Evolutionary conservation across 2,329 filamentous ascomycete species (phyloP), one percentile per base, ranked within the genome.

Genomic region (Talaromyces sp.): DNA sequence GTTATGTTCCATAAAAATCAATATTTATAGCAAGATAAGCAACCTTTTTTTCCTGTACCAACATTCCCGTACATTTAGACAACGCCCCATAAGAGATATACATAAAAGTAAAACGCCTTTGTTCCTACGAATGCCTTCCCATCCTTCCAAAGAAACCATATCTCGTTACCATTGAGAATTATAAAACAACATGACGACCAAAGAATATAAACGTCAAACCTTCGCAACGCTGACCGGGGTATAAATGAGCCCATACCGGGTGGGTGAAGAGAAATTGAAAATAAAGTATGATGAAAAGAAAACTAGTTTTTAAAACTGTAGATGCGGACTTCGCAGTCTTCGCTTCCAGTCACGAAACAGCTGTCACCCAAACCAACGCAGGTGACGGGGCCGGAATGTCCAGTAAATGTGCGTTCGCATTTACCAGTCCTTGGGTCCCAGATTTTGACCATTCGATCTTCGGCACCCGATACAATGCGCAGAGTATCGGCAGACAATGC

Each of bases 381-480:
- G 3, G 93, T 98, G 3, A 98, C 93, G 0, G 95, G 93, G 0
- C 92, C 94, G 1, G 89, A 86, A 76, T 98, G 95, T 0, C 93
- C 93, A 2, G 92, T 93, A 73, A 97, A 94, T 3, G 93, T 98
- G 58, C 93, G 85, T 76, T 98, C 93, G 77, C 93, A 97, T 73
- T 91, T 92, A 33, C 95, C 95, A 1, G 91, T 93, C 65, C 93
- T 83, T 16, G 94, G 91, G 78, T 98, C 94, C 95, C 95, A 99
- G 37, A 91, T 88, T 81, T 98, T 98, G 72, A 97, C 91, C 87
- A 94, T 96, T 48, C 92, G 89, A 78, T 99, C 95, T 76, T 98
- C 93, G 11, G 92, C 91, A 0, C 93, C 94, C 19, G 90, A 92
- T 14, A 98, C 92, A 16, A 97, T 87, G 11, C 95, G 88, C 22